Base-by-base conservation (phyloP, 192 early-diverging fungal species). In the Gamsiella multidivaricata region DNA sequence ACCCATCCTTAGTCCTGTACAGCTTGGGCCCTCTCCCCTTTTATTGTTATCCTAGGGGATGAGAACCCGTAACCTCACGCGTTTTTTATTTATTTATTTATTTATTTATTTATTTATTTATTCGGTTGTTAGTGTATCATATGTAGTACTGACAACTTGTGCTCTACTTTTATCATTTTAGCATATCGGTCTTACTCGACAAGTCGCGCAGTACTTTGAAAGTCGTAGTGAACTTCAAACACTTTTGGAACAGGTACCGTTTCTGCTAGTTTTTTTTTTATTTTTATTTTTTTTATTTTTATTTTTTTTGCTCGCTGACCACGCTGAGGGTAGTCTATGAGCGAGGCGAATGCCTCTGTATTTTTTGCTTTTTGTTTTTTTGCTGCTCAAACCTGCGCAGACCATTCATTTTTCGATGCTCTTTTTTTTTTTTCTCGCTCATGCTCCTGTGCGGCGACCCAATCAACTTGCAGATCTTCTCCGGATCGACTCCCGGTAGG, bases 141-240 rank as follows among this genome's bases (percentile, higher is more conserved):
- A n/a, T n/a, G n/a, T n/a, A n/a, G n/a, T n/a, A n/a, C n/a, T n/a
- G n/a, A n/a, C n/a, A n/a, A n/a, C n/a, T n/a, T n/a, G n/a, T n/a
- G n/a, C n/a, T n/a, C n/a, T n/a, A n/a, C 20, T 50, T 20, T 50
- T 20, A 22, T 9, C 20, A 7, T 25, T 14, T 25, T 59, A 78
- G 74, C 74, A 78, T 46, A 78, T 78, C 49, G 74, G 74, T 12
- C 66, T 78, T 14, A 78, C 74, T 12, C 65, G 74, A 36, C 74
- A 78, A 22, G 74, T 78, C 12, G 22, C 74, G 5, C 74, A 78
- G 45, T 78, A 78, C 61, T 78, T 78, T 69, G 74, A 69, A 46
- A 78, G 74, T 36, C 51, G 65, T 8, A 34, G 65, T 12, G 61
- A 68, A 4, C 65, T 78, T 18, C 65, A 78, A 11, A 50, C 46